Evolutionary conservation across 495 filamentous ascomycete species (phyloP).

Genomic region (Penicillium turbatum): DNA sequence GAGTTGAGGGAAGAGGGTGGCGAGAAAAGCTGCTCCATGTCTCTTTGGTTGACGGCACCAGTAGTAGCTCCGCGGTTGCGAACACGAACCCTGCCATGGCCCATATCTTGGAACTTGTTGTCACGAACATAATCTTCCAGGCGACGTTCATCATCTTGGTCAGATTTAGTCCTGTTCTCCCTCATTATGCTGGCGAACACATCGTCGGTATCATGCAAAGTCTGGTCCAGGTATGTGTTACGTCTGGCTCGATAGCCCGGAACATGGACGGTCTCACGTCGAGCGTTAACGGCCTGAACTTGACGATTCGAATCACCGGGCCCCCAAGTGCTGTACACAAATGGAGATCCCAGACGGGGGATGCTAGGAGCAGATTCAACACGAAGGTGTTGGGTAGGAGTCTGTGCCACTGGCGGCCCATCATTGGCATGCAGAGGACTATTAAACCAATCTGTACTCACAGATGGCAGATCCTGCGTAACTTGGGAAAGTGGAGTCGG

Average conservation of each 20-base stretch:
- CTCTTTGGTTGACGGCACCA: constrained; percentile 35
- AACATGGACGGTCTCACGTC: constrained; percentile 44
- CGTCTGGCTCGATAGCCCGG: constrained; percentile 46
- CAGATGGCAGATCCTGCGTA: constrained; percentile 33
- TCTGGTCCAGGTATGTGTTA: constrained; percentile 42
- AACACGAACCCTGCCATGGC: constrained; percentile 46
- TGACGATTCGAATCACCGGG: constrained; percentile 42
- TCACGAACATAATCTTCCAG: constrained; percentile 48
- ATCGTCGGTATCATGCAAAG: constrained; percentile 51
- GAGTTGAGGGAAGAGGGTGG: constrained; percentile 41
- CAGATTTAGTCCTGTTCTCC: constrained; percentile 44
- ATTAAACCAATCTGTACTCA: constrained; percentile 35
- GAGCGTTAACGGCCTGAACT: constrained; percentile 25
- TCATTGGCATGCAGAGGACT: constrained; percentile 20
- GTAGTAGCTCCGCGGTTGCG: constrained; percentile 49
- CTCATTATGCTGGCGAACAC: constrained; percentile 41
- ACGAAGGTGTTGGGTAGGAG: constrained; percentile 18
- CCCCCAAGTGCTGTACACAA: constrained; percentile 54
- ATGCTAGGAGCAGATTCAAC: constrained; percentile 25
- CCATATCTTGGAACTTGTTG: constrained; percentile 41
- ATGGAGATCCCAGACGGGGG: constrained; percentile 53
- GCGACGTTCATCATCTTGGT: constrained; percentile 42
- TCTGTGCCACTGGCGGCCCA: neutral
- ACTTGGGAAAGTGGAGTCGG: constrained; percentile 66
- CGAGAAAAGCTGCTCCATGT: constrained; percentile 47